Evolutionary conservation across 2,329 filamentous ascomycete species (phyloP).

Genomic region (Ceratocystis albifundus): DNA sequence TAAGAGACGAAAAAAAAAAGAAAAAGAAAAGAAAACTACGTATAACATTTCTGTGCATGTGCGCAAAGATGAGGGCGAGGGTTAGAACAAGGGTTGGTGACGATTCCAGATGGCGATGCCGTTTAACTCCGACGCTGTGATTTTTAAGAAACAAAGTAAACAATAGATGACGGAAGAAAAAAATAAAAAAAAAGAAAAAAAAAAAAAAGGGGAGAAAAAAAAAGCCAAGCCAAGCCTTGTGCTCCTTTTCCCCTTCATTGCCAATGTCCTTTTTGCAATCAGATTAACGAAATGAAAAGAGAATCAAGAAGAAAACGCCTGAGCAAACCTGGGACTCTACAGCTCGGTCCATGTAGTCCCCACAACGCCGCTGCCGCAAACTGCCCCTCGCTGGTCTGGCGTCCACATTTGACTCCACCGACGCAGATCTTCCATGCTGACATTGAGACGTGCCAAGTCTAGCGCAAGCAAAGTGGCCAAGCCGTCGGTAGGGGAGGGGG

Average conservation of each 20-base stretch:
- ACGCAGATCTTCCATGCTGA: conserved; percentile 43
- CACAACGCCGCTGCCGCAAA: conserved; percentile 23
- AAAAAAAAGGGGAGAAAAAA: too few relatives aligned
- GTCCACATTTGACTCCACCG: conserved; percentile 26
- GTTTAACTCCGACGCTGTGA: too few relatives aligned
- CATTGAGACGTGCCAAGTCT: conserved; percentile 40
- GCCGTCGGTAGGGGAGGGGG: conserved; percentile 28
- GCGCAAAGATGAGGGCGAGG: not conserved
- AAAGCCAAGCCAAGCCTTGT: not conserved
- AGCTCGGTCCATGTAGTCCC: conserved; percentile 15
- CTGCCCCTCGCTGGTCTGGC: conserved; percentile 24
- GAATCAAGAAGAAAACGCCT: not conserved
- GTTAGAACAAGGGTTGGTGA: not conserved
- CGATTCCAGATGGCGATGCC: not conserved
- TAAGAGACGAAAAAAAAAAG: not conserved
- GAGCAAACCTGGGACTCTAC: not conserved
- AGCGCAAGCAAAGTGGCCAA: conserved; percentile 35
- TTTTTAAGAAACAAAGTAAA: not conserved
- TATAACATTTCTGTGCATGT: not conserved
- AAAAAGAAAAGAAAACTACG: not conserved
- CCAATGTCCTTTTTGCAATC: not conserved
- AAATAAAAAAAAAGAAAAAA: not conserved
- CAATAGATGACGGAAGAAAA: not conserved
- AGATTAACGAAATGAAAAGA: not conserved
- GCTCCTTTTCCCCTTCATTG: not conserved